Evolutionary conservation across 441 rosid species (phyloP), one percentile per base, ranked within the genome.

Genomic region (Metrosideros polymorpha): DNA sequence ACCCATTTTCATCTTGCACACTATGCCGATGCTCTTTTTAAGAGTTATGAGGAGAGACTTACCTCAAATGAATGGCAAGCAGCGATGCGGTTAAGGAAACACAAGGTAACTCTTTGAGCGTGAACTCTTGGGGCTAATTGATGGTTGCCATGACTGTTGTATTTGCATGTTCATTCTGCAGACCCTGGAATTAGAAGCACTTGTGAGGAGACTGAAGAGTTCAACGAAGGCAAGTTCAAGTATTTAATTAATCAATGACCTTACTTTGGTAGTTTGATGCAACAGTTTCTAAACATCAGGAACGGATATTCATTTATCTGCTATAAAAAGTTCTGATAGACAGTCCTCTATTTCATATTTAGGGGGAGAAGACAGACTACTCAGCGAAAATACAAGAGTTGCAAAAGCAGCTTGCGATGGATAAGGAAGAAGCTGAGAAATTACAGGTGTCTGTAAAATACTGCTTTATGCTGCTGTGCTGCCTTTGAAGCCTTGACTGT

Each of bases 61-160:
- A 92, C 91, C 87, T 96, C 99, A 85, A 94, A 90, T 86, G 99
- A 98, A 91, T 98, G 99, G 99, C 98, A 95, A 91, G 98, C 99
- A 86, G 99, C 99, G 88, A 89, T 91, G 94, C 95, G 97, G 47
- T 91, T 98, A 90, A 93, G 99, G 92, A 94, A 94, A 91, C 98
- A 94, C 91, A 96, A 98, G 98, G 99, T 96, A 91, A 83, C 35
- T 54, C 50, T 86, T 79, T 79, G 49, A 87, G 50, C 12, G 6
- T 25, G 86, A 54, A 86, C 83, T 27, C 43, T 86, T 86, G 84
- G 30, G 51, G 82, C 75, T 57, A 61, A 82, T 32, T 19, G 56
- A 86, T 84, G 57, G 77, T 47, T 52, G 30, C 51, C 30, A 29
- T 59, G 49, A 76, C 63, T 50, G 22, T 85, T 79, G 59, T 39